Conservation (phyloP, 257 asterid species). For the Solanum phureja region DNA sequence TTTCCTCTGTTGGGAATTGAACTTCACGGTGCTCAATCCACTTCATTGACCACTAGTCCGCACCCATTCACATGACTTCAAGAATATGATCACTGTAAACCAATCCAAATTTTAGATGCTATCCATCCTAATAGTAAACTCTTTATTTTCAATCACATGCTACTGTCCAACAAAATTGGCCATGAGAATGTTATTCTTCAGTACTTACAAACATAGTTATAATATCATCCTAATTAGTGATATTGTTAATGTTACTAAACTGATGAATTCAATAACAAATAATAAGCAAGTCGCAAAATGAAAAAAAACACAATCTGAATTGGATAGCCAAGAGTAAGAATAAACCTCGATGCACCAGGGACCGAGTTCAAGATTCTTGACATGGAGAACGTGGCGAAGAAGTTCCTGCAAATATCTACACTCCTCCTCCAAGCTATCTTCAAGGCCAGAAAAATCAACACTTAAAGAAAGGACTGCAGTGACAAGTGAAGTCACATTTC, state of each 20-base stretch:
- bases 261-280: background rate
- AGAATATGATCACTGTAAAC: background rate
- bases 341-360: background rate
- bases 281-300: background rate
- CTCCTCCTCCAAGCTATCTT: background rate
- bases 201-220: background rate
- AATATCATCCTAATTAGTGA: background rate
- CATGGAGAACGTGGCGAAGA: background rate
- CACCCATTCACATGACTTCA: background rate
- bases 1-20: background rate
- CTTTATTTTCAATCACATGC: background rate
- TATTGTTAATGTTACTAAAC: background rate
- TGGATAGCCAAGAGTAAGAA: background rate
- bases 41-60: background rate
- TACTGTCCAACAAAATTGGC: background rate
- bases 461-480: background rate
- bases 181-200: background rate
- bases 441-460: background rate
- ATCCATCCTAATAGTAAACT: background rate
- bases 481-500: background rate
- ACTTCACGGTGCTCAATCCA: background rate
- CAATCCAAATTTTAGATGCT: background rate
- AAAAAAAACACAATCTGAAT: background rate
- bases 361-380: background rate
- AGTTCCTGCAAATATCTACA: background rate